These are phyloP conservation scores for Aspergillus phoenicis DNA, from an alignment of 2,329 filamentous ascomycete species.

Conservation along the genomic window DNA sequence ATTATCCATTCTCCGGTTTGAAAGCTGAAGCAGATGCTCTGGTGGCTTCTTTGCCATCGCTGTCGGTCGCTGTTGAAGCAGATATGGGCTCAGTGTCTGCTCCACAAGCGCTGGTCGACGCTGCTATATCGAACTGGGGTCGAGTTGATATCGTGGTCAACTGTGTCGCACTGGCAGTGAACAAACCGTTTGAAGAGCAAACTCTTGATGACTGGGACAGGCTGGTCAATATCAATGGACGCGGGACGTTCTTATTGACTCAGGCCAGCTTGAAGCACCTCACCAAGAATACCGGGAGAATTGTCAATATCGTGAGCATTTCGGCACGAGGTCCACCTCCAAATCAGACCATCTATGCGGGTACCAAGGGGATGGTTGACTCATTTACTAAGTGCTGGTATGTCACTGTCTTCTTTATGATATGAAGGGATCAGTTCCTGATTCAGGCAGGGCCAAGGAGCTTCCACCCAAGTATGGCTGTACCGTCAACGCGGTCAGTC, in stretches of 20 bases:
- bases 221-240: conserved; percentile 26
- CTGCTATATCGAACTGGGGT: conserved; percentile 38
- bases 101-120: conserved; percentile 40
- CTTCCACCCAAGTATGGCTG: conserved; percentile 50
- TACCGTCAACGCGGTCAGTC: conserved; percentile 51
- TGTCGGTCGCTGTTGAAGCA: conserved; percentile 45
- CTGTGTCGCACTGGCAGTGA: conserved; percentile 39
- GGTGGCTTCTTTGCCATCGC: conserved; percentile 31
- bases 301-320: conserved; percentile 49
- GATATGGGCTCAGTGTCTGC: conserved; percentile 45
- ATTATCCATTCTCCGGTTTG: conserved; percentile 46
- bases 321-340: conserved; percentile 38
- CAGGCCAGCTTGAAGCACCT: conserved; percentile 43
- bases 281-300: conserved; percentile 38
- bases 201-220: conserved; percentile 27
- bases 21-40: conserved; percentile 34
- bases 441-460: conserved; percentile 40
- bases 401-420: background rate
- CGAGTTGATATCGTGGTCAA: conserved; percentile 43
- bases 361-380: conserved; percentile 55
- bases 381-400: conserved; percentile 49
- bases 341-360: conserved; percentile 52
- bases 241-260: conserved; percentile 26
- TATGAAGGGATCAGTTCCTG: no score
- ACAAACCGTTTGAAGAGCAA: conserved; percentile 42